Evolutionary conservation across 768 basidiomycete species (phyloP), one percentile per base, ranked within the genome.

Genomic region (Termitomyces sp.): DNA sequence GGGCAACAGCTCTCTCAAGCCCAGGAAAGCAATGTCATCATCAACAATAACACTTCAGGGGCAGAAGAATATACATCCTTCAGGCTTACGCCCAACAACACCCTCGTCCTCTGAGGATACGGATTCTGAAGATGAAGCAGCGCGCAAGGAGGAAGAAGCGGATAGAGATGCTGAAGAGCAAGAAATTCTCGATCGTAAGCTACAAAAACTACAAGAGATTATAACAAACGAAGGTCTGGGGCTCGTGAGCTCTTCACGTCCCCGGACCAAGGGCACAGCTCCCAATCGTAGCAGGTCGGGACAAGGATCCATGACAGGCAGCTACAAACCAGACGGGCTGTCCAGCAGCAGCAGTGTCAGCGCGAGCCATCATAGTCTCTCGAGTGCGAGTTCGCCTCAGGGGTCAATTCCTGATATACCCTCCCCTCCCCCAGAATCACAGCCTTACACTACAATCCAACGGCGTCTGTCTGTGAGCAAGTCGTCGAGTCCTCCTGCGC

Each of bases 371-470:
- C 52, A 87, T 58, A 91, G 89, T 64, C 76, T 89, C 9, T 90
- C 90, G 4, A 88, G 87, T 67, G 73, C 83, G 13, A 82, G 83
- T 60, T 92, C 91, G 20, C 86, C 86, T 1, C 87, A 81, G 48
- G 86, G 85, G 18, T 93, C 91, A 0, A 88, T 91, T 36, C 89
- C 88, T 1, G 88, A 89, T 16, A 91, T 93, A 26, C 85, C 90
- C 0, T 92, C 90, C 0, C 85, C 87, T 20, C 77, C 85, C 8
- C 67, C 80, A 18, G 79, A 84, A 47, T 79, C 84, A 20, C 81
- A 80, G 52, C 74, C 75, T 5, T 77, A 79, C 57, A 76, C 83
- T 3, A 84, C 82, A 0, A 73, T 79, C 53, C 73, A 77, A n/a
- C 74, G 76, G 52, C 81, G 80, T 63, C 61, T 81, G 54, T 79